These are phyloP conservation scores for Pneumocystis jirovecii DNA, from an alignment of 1,139 yeast genomes.

Conservation along the genomic window DNA sequence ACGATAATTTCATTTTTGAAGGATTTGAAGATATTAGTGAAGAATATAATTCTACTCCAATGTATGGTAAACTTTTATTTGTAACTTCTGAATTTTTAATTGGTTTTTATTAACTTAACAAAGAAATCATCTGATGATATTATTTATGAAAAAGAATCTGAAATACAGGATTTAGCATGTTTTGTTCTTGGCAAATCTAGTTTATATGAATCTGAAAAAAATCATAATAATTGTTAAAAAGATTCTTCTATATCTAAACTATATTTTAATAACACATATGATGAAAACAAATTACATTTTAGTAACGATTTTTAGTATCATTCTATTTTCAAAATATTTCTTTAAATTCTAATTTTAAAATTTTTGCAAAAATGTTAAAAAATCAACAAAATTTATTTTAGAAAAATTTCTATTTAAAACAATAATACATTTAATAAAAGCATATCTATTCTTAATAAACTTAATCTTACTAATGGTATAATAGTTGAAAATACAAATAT, in stretches of 20 bases:
- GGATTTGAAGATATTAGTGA: background rate
- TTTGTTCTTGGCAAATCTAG: background rate
- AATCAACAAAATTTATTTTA: background rate
- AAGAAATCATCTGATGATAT: background rate
- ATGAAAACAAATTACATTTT: background rate
- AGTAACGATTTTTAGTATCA: background rate
- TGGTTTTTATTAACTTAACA: background rate
- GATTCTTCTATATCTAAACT: background rate
- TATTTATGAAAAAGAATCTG: background rate
- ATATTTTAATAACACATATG: background rate
- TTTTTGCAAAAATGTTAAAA: background rate
- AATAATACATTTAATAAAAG: background rate
- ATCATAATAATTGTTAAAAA: background rate
- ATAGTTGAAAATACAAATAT: background rate
- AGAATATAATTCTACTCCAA: background rate
- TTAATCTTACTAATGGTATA: background rate
- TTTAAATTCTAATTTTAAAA: background rate
- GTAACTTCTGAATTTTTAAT: background rate
- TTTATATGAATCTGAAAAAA: background rate
- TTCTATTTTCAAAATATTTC: background rate
- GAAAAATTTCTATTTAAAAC: background rate
- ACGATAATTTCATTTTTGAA: background rate
- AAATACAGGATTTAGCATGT: background rate
- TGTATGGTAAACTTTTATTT: background rate
- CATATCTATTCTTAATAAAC: background rate